A percentile compares a stretch with the other conserved stretches of the same genome.
Evolutionary conservation across 768 basidiomycete genomes (phyloP).

Genomic region (Neoboletus brunneissimus): DNA sequence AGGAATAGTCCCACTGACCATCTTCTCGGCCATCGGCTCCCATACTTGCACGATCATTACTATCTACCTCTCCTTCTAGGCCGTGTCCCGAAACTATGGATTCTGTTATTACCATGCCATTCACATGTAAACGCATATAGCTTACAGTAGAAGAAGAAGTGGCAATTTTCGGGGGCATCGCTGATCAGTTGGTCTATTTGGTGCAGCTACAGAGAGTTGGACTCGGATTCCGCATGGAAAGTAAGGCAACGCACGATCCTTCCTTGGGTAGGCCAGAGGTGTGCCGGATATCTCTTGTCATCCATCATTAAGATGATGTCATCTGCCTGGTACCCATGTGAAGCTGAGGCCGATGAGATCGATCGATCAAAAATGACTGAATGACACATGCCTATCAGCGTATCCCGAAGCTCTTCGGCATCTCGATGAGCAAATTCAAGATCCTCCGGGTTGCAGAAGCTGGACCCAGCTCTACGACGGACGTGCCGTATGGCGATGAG

Average conservation of each 20-base stretch:
- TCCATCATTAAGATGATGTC: conserved; percentile 48
- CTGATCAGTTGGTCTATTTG: conserved; percentile 43
- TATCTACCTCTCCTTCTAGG: conserved; percentile 15
- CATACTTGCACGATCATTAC: conserved; percentile 28
- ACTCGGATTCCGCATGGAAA: not conserved
- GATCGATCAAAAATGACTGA: not conserved
- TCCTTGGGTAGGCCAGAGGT: conserved; percentile 39
- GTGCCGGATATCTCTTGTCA: conserved; percentile 19
- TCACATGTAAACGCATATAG: too few species aligned
- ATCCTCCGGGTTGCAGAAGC: not conserved
- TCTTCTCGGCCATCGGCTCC: conserved; percentile 50
- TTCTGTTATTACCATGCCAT: not conserved
- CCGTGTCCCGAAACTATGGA: conserved; percentile 24
- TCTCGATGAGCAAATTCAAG: conserved; percentile 24
- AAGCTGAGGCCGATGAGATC: conserved; percentile 22
- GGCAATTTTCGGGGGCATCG: conserved; percentile 43
- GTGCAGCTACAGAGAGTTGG: conserved; percentile 25
- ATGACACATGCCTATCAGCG: conserved; percentile 18
- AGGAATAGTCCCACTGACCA: conserved; percentile 31
- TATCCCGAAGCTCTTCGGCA: conserved; percentile 7
- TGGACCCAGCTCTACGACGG: not conserved
- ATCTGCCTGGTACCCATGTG: conserved; percentile 37
- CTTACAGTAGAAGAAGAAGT: conserved; percentile 57
- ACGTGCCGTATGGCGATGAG: conserved; percentile 19
- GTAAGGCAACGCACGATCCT: conserved; percentile 41